Base-by-base conservation (phyloP, 2,329 filamentous ascomycete species). In the Aspergillus arachidicola region DNA sequence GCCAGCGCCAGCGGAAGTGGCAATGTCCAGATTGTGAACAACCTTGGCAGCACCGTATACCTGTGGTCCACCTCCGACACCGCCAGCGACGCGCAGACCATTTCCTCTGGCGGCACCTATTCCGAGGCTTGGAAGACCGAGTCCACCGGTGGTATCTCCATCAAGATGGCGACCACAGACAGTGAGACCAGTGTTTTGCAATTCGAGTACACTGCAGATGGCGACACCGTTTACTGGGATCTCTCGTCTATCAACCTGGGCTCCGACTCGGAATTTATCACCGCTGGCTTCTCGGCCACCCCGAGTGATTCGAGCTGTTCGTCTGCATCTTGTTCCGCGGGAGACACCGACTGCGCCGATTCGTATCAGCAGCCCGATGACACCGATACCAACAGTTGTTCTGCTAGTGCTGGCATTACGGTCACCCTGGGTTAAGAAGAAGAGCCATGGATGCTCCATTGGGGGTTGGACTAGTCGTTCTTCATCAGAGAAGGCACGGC, bases 151-250 rank as follows among this genome's bases (percentile, higher is more conserved):
- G 74, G 74, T 48, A 64, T 76, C 65, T 76, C 74, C 38, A 73
- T 76, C 67, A 76, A 76, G 68, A 63, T 76, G 43, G 66, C 71
- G 36, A 73, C 71, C 38, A 61, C 63, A 14, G 53, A 64, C 9
- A 53, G 59, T 53, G 57, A 64, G 53, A 51, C 54, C 57, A 67
- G 62, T 56, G 71, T 76, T 19, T 63, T 76, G 19, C 74, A 76
- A 61, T 76, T 73, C 67, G 74, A 76, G 69, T 76, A 76, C 69
- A 75, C 71, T 62, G 53, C 67, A 57, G 55, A 63, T 26, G 68
- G 64, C n/a, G 62, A 68, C 2, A 64, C 60, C 11, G 59, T 76
- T 58, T 76, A 64, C 62, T 76, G 73, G 73, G 73, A 76, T 57
- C 62, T 76, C 60, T 75, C 73, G 6, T 72, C 65, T 58, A 75